phyloP scores from a whole-genome alignment of 1,284 basidiomycete species.

The Pseudozyma flocculosa region DNA sequence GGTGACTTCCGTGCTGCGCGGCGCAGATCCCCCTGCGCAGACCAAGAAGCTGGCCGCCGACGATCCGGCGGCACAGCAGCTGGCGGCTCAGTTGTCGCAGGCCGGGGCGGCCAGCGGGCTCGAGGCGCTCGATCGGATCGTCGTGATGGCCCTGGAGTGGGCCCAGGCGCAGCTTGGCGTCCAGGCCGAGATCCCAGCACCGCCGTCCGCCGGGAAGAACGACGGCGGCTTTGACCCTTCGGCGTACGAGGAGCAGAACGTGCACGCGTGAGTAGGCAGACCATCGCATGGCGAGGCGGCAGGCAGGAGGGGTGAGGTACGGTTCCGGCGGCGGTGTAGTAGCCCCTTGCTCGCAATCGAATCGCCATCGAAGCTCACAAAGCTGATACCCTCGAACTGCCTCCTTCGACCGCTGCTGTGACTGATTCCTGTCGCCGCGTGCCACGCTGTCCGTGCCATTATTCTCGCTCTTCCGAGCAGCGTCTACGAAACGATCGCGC shows the following conservation, averaged over 20 bases:
- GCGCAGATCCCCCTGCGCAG: too few relatives aligned
- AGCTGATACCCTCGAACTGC: too few relatives aligned
- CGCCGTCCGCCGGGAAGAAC: background rate
- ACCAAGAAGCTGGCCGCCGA: background rate
- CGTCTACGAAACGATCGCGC: slow-evolving; percentile 86
- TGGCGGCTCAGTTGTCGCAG: background rate
- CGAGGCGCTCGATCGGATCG: slow-evolving; percentile 12
- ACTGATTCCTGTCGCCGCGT: background rate
- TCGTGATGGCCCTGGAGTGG: slow-evolving; percentile 15
- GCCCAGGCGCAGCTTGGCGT: slow-evolving; percentile 14
- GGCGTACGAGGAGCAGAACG: slow-evolving; percentile 50
- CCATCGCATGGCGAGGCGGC: too few relatives aligned
- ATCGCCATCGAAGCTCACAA: too few relatives aligned
- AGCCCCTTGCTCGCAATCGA: too few relatives aligned
- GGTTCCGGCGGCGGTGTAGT: too few relatives aligned
- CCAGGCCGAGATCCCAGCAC: slow-evolving; percentile 8
- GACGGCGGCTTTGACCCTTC: slow-evolving; percentile 21
- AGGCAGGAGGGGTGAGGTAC: too few relatives aligned
- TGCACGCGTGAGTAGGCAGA: slow-evolving; percentile 48
- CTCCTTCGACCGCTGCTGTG: background rate
- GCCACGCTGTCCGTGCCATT: background rate
- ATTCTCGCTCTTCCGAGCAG: slow-evolving; percentile 8
- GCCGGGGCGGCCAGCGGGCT: background rate
- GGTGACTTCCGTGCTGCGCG: background rate
- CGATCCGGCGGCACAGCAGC: background rate